Percentiles rank a stretch among this genome's conserved stretches.
Evolutionary conservation across 306 rosid species (phyloP).

Genomic region (Potentilla sterilis): DNA sequence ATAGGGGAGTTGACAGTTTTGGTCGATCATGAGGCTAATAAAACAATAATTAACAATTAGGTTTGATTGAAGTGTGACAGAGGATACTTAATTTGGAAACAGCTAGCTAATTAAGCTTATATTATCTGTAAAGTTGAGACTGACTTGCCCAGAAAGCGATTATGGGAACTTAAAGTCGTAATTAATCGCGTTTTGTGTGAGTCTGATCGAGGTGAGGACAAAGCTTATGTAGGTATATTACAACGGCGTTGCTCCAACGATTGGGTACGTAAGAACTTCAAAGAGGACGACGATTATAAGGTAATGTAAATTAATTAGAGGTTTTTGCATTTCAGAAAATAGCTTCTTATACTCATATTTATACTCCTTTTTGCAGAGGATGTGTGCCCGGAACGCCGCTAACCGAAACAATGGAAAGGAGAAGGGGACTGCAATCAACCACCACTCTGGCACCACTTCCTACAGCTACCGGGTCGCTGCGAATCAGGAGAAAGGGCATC

Average conservation of each 20-base stretch:
- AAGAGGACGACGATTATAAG: too few species aligned
- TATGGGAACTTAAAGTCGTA: not conserved
- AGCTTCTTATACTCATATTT: too few species aligned
- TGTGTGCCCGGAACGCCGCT: too few species aligned
- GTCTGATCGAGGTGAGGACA: not conserved
- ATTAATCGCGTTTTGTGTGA: not conserved
- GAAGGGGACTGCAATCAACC: too few species aligned
- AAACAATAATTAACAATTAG: not conserved
- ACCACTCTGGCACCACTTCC: too few species aligned
- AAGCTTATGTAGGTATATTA: not conserved
- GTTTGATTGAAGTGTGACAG: not conserved
- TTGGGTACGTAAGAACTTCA: not conserved
- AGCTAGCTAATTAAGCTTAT: not conserved
- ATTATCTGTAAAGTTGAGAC: constrained; percentile 9
- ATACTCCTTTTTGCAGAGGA: too few species aligned
- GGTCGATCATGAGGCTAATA: not conserved
- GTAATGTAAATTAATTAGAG: too few species aligned
- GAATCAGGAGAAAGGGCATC: too few species aligned
- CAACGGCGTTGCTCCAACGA: not conserved
- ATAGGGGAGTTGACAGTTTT: constrained; percentile 5
- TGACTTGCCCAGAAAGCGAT: not conserved
- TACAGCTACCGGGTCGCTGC: too few species aligned
- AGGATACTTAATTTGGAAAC: constrained; percentile 5
- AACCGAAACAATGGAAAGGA: too few species aligned
- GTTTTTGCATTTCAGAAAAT: too few species aligned